Evolutionary conservation across 225 moss, liverwort and hornwort genomes (phyloP), one percentile per base, ranked within the genome.

Genomic region (Sphagnum contortum): DNA sequence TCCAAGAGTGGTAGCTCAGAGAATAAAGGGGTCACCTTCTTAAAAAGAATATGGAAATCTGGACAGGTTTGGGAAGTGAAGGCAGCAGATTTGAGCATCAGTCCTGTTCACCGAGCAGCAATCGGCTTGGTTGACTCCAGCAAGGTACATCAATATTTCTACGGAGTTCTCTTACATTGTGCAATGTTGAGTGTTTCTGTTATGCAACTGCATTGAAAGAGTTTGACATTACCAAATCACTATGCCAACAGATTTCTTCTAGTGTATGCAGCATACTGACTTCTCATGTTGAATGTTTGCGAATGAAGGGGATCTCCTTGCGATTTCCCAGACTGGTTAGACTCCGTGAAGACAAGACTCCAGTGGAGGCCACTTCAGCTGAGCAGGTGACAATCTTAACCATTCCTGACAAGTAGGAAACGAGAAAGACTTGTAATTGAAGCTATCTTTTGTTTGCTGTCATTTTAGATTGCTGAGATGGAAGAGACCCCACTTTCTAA

Each of bases 1-100:
- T 4, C 5, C 9, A 8, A 3, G 49, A 47, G 44, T 62, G n/a
- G 62, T 4, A 12, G 62, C 45, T 8, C 44, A 44, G 49, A 11
- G 49, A 4, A 48, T 5, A 1, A 29, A 29, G 29, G 29, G 29
- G 29, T 29, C 29, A 29, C 29, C 29, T 29, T 29, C 29, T 29
- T 29, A 29, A 29, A 29, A 29, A 29, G 29, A 29, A 29, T 29
- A 29, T 29, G 29, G 29, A 29, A 29, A 29, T 29, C 29, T 57
- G 66, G 44, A 63, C 79, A 98, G 98, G 91, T 98, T 48, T 98
- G 98, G 98, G 98, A 98, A 82, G 98, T 98, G 44, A 98, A 98
- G 75, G 98, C 93, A 2, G 98, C 98, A 65, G 98, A 98, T 74
- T 81, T 98, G 77, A 98, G 93, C 70, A 85, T 98, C 71, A 98